Base-by-base conservation (phyloP, 2,329 filamentous ascomycete species). In the Coleophoma crateriformis region DNA sequence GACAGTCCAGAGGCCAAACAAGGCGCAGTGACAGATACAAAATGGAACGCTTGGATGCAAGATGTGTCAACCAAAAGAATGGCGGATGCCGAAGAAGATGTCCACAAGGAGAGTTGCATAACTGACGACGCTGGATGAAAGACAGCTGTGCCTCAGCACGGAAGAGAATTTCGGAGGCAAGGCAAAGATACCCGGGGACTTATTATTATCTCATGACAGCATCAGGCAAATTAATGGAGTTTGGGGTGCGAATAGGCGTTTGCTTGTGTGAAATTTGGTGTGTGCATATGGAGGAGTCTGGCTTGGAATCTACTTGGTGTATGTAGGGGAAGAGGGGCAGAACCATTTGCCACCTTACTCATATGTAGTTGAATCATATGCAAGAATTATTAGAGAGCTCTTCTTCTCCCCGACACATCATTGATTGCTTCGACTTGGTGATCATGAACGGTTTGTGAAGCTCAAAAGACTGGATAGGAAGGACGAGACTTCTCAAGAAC, bases 41-140 rank as follows among this genome's bases (percentile, higher is more conserved):
- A 60, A 49, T 64, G 62, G 61, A 57, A 62, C 27, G 56, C 52
- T 20, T 62, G 61, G 61, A 64, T 63, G 61, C 50, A 58, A 45
- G 58, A 65, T 53, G 59, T 59, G 35, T 53, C 58, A 14, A 60
- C 50, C 42, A 49, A 51, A 22, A 54, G 37, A 19, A 39, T 14
- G 27, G 32, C 17, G 33, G 33, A 35, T n/a, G 4, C 20, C 13
- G 47, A n/a, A 19, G 47, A n/a, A 19, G 35, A 22, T 40, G 27
- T 27, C 27, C 27, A 27, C 27, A 27, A 27, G 27, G 27, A 27
- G 27, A 27, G 27, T 27, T 10, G 27, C 27, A 27, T 10, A 27
- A 27, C 27, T 27, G 27, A 27, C 27, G 5, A 27, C 27, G 27
- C 27, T 27, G 6, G 7, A 27, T 27, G 27, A 27, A 27, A 43